Evolutionary conservation across 2,329 filamentous ascomycete genomes (phyloP), one percentile per base, ranked within the genome.

Genomic region (Leptographium lundbergii): DNA sequence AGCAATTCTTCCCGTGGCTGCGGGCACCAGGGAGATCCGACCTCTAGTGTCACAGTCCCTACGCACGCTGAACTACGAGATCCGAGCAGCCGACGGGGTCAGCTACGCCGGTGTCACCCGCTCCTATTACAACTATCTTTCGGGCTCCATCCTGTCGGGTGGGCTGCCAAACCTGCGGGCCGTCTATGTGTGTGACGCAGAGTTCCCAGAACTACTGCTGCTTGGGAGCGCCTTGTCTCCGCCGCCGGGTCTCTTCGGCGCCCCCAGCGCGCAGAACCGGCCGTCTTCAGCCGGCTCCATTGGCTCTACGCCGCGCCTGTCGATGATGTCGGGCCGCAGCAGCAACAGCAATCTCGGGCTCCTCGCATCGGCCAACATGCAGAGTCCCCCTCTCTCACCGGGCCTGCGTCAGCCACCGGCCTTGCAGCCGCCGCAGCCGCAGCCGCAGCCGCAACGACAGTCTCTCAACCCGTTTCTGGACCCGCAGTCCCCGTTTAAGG

Each of bases 161-260:
- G 81, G 83, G 9, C 78, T 97, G 9, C 90, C 91, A 1, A 81
- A 80, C 42, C 78, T 97, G 10, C 79, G 79, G 42, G 81, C 85
- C 25, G 80, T 97, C 9, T 96, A 95, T 69, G 92, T 96, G 22
- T 87, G 89, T 56, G 91, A 96, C 66, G 82, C 87, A 29, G 78
- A 82, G 56, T 96, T 97, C 69, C 85, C 91, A 2, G 89, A 95
- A 65, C 80, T 86, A 13, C 81, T 96, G 6, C 79, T 91, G 77
- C 76, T 7, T 48, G 59, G 9, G 48, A 58, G 24, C 81, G 85
- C 1, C 87, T 87, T 1, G 2, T 56, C 62, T 4, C 48, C 59
- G 17, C 76, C 71, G 36, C 73, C 74, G 9, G 61, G 59, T 14
- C 5, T 56, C 32, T 77, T 73, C 58, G 73, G 71, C 45, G 51